phyloP scores from a whole-genome alignment of 1,284 basidiomycete species.

The Tilletia caries region DNA sequence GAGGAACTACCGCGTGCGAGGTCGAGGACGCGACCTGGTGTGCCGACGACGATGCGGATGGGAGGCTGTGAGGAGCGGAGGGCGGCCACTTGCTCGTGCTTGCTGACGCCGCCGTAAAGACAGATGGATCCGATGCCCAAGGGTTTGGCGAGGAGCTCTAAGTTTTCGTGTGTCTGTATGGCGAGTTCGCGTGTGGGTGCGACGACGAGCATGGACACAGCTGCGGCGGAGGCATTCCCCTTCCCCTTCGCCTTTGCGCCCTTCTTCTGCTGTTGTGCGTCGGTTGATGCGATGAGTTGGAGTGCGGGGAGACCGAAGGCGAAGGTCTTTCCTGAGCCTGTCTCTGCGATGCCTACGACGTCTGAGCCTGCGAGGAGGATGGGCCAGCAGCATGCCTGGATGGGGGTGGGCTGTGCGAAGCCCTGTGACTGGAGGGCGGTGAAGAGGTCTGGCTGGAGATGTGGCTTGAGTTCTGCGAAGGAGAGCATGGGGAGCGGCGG shows the following conservation, averaged over 20 bases:
- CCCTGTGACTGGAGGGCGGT: conserved; percentile 62
- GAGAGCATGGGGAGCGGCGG: conserved; percentile 64
- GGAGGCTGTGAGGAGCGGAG: conserved; percentile 60
- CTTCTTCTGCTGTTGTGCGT: conserved; percentile 30
- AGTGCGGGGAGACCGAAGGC: conserved; percentile 92
- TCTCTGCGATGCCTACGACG: conserved; percentile 95
- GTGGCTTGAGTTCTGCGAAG: conserved; percentile 69
- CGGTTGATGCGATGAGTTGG: conserved; percentile 59
- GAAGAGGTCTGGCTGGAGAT: conserved; percentile 63
- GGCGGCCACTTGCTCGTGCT: conserved; percentile 71
- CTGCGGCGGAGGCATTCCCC: conserved; percentile 51
- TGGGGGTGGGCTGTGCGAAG: conserved; percentile 87
- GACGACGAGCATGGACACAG: conserved; percentile 76
- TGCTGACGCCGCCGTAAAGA: conserved; percentile 86
- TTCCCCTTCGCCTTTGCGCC: conserved; percentile 36
- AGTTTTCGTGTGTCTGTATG: conserved; percentile 85
- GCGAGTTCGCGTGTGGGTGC: conserved; percentile 93
- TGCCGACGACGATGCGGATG: conserved; percentile 78
- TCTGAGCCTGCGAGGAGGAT: conserved; percentile 76
- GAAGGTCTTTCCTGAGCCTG: conserved; percentile 91
- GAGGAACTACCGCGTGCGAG: conserved; percentile 63
- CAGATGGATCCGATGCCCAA: conserved; percentile 78
- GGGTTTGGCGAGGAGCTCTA: conserved; percentile 71
- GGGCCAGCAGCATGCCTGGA: conserved; percentile 95
- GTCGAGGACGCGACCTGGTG: conserved; percentile 88